These are phyloP conservation scores for Trichocladium uniseriatum DNA, from an alignment of 495 filamentous ascomycete species.

Conservation along the genomic window DNA sequence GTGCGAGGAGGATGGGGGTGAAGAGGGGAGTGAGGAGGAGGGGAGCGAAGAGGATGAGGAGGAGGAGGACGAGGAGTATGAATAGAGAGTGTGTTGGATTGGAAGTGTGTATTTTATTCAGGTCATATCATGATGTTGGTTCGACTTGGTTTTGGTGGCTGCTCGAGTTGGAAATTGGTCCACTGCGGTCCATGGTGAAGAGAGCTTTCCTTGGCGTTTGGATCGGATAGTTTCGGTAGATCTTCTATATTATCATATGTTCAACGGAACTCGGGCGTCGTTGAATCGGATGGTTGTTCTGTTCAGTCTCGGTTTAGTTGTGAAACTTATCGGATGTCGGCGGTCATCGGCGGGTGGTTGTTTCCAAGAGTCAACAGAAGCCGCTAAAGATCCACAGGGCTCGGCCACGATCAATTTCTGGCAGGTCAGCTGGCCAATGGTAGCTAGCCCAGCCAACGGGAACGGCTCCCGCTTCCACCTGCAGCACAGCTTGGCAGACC, in stretches of 20 bases:
- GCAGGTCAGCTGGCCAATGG: slow-evolving; percentile 12
- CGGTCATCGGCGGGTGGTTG: not conserved
- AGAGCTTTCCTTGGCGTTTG: too few relatives aligned
- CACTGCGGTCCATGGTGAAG: too few relatives aligned
- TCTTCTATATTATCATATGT: too few relatives aligned
- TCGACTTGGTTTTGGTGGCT: too few relatives aligned
- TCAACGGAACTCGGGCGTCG: not conserved
- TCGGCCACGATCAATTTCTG: not conserved
- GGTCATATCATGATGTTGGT: too few relatives aligned
- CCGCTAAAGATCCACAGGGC: too few relatives aligned
- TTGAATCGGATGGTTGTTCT: not conserved
- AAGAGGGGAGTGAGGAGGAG: not conserved
- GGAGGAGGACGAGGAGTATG: not conserved
- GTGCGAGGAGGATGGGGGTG: not conserved
- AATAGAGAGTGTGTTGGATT: not conserved
- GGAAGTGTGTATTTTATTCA: not conserved
- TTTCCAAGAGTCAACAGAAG: too few relatives aligned
- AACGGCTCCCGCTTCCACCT: slow-evolving; percentile 6
- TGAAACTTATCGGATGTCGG: not conserved
- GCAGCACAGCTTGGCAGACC: not conserved
- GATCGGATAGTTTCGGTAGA: too few relatives aligned
- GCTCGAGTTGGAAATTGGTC: too few relatives aligned
- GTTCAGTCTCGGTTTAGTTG: too few relatives aligned
- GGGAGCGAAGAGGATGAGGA: not conserved
- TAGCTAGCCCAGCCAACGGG: slow-evolving; percentile 8